Base-by-base conservation (phyloP, 345 rosid genomes). In the Gossypium rotundifolium region DNA sequence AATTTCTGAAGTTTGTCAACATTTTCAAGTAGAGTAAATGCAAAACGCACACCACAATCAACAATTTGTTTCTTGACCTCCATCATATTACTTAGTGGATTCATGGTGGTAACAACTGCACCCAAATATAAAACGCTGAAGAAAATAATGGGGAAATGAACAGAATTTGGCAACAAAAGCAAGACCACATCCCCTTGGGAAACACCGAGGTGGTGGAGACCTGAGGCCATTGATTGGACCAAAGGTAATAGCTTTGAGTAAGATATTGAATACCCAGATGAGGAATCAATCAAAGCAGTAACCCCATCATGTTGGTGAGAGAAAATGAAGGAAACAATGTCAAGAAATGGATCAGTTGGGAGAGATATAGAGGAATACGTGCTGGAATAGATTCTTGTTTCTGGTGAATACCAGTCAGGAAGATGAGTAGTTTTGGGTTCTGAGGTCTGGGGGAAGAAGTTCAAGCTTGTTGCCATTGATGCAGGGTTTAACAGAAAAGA, bases 91-190 rank as follows among this genome's bases (percentile, higher is more conserved):
- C 87, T 78, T 0, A 83, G 81, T 1, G 96, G 96, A 71, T 87
- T 90, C 84, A 89, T 84, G 22, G 98, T 79, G 20, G 93, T 81
- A 49, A 89, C 92, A 75, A 88, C 62, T 14, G 88, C 94, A 38
- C 97, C 96, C 54, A 87, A 63, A n/a, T 84, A 81, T 9, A 94
- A 54, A 83, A 85, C 83, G 7, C 88, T 90, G 69, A 92, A 75
- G 81, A 90, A 87, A 61, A 89, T 66, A 29, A 90, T 3, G 0
- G 96, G 98, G 29, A 84, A 86, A 77, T 87, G 78, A 64, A 92
- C 68, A 46, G 93, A 89, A 76, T 92, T 94, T 27, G 96, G 96
- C 75, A 90, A 71, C 65, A 90, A 72, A 75, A 92, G 81, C 61
- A 90, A 76, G 18, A 94, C 92, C 46, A 84, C 87, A 48, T 94